Evolutionary conservation across 106 monocot genomes (phyloP).

Genomic region (Phalaenopsis equestris): DNA sequence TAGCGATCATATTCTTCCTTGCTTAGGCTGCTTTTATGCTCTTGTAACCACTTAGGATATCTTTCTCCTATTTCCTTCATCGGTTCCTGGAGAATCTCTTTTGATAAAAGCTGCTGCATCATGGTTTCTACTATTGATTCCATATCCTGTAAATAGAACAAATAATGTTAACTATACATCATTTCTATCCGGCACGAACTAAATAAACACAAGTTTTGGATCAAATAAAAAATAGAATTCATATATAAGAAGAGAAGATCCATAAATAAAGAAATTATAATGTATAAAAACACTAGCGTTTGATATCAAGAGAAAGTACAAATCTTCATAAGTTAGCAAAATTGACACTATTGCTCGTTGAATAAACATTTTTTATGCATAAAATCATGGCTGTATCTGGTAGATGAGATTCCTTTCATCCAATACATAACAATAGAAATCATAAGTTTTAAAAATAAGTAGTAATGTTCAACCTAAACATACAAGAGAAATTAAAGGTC

Average conservation of each 20-base stretch:
- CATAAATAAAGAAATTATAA: not conserved
- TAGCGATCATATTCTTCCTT: slow-evolving; percentile 71
- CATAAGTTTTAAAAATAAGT: not conserved
- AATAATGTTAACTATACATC: not conserved
- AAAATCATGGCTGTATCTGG: not conserved
- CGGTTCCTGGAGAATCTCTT: slow-evolving; percentile 88
- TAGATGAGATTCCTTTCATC: not conserved
- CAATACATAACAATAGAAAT: not conserved
- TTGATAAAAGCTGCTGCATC: slow-evolving; percentile 95
- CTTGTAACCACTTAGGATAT: slow-evolving; percentile 90
- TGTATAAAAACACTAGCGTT: not conserved
- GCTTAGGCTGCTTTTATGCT: slow-evolving; percentile 42
- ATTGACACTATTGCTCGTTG: not conserved
- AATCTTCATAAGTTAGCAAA: not conserved
- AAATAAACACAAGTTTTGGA: not conserved
- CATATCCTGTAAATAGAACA: slow-evolving; percentile 52
- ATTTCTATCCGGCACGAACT: not conserved
- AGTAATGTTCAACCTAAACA: not conserved
- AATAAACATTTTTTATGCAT: not conserved
- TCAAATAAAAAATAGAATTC: not conserved
- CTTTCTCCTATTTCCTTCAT: slow-evolving; percentile 91
- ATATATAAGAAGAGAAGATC: not conserved
- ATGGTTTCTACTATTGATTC: slow-evolving; percentile 89
- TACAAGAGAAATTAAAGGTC: not conserved
- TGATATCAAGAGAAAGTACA: not conserved